phyloP scores from a whole-genome alignment of 768 basidiomycete species.

The Calocybe indica region DNA sequence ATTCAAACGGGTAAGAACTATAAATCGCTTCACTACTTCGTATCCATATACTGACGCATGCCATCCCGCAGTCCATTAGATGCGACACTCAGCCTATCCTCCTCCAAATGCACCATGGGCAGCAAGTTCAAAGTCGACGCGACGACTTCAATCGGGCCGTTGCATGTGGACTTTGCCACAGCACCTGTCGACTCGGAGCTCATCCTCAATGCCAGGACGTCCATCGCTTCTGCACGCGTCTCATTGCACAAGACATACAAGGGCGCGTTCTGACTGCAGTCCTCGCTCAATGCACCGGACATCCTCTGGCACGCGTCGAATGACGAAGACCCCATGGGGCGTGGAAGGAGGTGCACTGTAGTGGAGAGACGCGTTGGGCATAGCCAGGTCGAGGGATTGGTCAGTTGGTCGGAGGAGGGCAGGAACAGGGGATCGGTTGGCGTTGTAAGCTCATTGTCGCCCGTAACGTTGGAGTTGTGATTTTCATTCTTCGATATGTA shows the following conservation, averaged over 20 bases:
- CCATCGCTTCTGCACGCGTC: background rate
- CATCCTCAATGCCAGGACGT: background rate
- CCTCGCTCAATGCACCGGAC: constrained; percentile 7
- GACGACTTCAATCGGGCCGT: background rate
- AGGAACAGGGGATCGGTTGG: background rate
- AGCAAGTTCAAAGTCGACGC: background rate
- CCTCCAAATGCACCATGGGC: background rate
- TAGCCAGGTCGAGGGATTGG: constrained; percentile 3
- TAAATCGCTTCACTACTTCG: no score
- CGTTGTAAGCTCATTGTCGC: background rate
- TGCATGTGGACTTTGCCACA: background rate
- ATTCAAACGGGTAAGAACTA: no score
- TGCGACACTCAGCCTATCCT: background rate
- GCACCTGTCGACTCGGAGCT: background rate
- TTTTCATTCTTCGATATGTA: constrained; percentile 4
- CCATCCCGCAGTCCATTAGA: background rate
- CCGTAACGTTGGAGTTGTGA: background rate
- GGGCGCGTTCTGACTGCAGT: constrained; percentile 10
- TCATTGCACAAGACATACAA: constrained; percentile 13
- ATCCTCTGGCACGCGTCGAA: background rate
- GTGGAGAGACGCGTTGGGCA: background rate
- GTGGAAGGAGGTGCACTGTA: constrained; percentile 10
- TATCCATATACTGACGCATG: no score
- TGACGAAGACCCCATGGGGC: constrained; percentile 14
- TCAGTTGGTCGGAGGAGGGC: background rate